phyloP scores from a whole-genome alignment of 345 rosid species.

The Eucalyptus marginata region DNA sequence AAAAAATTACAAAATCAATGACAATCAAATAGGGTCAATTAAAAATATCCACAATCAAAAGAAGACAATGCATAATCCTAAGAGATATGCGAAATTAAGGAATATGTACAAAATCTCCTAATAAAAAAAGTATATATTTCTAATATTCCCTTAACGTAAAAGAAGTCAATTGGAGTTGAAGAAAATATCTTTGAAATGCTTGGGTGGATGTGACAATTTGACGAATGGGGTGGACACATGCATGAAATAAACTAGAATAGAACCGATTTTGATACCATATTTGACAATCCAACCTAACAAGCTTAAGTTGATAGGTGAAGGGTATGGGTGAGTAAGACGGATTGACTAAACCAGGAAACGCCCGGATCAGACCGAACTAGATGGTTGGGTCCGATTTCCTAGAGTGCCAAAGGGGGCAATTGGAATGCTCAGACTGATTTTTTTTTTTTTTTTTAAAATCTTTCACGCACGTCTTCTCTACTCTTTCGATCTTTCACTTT shows the following conservation, averaged over 20 bases:
- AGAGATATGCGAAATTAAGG: too few species aligned
- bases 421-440: accelerated
- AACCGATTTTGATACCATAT: neutral
- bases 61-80: too few species aligned
- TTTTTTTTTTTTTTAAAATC: too few species aligned
- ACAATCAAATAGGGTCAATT: neutral
- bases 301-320: neutral
- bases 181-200: neutral
- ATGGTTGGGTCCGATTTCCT: neutral
- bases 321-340: accelerated
- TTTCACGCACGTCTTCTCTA: neutral
- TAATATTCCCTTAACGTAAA: accelerated
- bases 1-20: neutral
- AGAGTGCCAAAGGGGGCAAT: neutral
- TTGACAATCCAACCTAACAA: too few species aligned
- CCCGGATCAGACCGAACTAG: accelerated
- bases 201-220: neutral
- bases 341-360: accelerated
- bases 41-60: neutral
- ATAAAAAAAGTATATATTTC: too few species aligned
- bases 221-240: neutral
- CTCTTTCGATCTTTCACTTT: too few species aligned
- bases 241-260: neutral
- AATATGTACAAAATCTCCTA: too few species aligned
- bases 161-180: neutral